A percentile compares a stretch with the other conserved stretches of the same genome.
Conservation (phyloP, 2,329 filamentous ascomycete genomes). For the Monosporascus sp. region DNA sequence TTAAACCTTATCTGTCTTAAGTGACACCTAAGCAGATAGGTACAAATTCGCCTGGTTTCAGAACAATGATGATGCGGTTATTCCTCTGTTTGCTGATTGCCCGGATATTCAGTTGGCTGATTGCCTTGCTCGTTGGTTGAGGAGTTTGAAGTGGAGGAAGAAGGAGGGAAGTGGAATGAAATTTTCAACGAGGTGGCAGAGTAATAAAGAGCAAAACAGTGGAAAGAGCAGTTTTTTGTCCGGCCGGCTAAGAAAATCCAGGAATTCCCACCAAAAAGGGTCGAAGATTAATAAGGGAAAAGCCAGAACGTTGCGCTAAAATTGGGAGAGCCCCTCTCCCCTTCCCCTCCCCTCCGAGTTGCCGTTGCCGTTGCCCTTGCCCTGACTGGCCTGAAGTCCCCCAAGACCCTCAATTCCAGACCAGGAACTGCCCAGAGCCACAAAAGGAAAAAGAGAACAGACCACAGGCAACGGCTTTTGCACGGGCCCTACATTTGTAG, state of each 20-base stretch:
- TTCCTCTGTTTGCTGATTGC: not conserved
- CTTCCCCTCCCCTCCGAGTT: too few relatives aligned
- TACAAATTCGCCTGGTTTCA: not conserved
- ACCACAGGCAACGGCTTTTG: too few relatives aligned
- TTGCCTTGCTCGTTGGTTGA: not conserved
- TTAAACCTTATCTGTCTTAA: not conserved
- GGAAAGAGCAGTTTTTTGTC: not conserved
- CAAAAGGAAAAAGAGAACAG: too few relatives aligned
- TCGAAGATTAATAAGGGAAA: too few relatives aligned
- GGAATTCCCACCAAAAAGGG: not conserved
- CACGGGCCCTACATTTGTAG: too few relatives aligned
- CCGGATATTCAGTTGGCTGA: not conserved
- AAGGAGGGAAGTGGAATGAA: not conserved
- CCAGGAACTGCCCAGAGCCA: too few relatives aligned
- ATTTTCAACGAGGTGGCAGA: not conserved
- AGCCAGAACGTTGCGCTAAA: too few relatives aligned
- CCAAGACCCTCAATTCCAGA: too few relatives aligned
- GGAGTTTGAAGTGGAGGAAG: not conserved
- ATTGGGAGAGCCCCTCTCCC: too few relatives aligned
- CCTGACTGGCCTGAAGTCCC: too few relatives aligned
- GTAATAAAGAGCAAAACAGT: not conserved
- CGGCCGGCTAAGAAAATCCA: not conserved
- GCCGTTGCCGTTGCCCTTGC: too few relatives aligned
- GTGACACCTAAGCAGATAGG: not conserved
- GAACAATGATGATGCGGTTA: not conserved